phyloP scores from a whole-genome alignment of 176 grass and related monocot species.

The Metroxylon sagu region DNA sequence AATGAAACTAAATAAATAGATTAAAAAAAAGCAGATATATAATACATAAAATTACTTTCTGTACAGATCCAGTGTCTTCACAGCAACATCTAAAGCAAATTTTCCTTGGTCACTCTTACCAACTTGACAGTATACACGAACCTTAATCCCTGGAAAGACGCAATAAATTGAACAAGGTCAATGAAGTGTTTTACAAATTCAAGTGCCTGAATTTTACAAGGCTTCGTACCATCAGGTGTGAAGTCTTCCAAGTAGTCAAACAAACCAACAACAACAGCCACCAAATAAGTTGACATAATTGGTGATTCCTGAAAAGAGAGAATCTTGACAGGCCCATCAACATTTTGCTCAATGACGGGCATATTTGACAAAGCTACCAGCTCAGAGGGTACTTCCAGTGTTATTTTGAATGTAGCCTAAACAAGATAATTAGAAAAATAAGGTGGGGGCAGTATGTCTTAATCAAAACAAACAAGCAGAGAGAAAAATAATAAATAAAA shows the following conservation, averaged over 20 bases:
- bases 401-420: constrained; percentile 89
- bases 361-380: constrained; percentile 87
- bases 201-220: constrained; percentile 5
- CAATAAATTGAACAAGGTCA: neutral
- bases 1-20: too few species aligned
- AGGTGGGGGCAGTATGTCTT: too few species aligned
- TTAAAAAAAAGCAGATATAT: neutral
- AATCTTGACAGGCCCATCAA: constrained; percentile 59
- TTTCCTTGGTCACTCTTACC: constrained; percentile 84
- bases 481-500: neutral
- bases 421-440: neutral
- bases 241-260: constrained; percentile 85
- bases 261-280: constrained; percentile 78
- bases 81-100: constrained; percentile 84
- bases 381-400: constrained; percentile 71
- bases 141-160: constrained; percentile 42
- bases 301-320: constrained; percentile 77
- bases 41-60: constrained; percentile 56
- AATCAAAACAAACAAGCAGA: neutral
- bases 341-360: constrained; percentile 73
- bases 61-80: constrained; percentile 92
- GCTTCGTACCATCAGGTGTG: constrained; percentile 60
- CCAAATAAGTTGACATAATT: constrained; percentile 96
- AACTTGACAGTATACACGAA: constrained; percentile 89
- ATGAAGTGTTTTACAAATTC: constrained; percentile 1